These are phyloP conservation scores for Lyophyllum shimeji DNA, from an alignment of 768 basidiomycete species.

Conservation along the genomic window DNA sequence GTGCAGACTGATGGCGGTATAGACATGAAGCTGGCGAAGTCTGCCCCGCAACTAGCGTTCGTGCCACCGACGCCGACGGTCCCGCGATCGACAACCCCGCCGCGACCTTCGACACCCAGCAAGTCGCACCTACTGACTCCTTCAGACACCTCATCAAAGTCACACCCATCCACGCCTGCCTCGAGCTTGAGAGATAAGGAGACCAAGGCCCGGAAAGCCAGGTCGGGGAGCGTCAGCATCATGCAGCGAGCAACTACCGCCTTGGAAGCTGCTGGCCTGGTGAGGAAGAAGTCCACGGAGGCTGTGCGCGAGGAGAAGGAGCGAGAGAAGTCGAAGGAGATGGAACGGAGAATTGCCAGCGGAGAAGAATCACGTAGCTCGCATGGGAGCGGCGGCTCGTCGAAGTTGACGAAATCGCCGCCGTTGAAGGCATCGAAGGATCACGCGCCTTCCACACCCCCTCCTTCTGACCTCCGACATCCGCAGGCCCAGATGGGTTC, in stretches of 20 bases:
- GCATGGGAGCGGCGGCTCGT: slow-evolving; percentile 57
- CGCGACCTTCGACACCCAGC: slow-evolving; percentile 44
- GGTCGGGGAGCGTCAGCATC: slow-evolving; percentile 92
- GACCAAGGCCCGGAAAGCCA: slow-evolving; percentile 62
- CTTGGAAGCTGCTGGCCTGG: slow-evolving; percentile 80
- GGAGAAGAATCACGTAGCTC: slow-evolving; percentile 63
- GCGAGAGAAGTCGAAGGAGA: slow-evolving; percentile 42
- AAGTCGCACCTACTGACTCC: slow-evolving; percentile 59
- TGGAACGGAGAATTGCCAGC: slow-evolving; percentile 40
- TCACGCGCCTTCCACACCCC: slow-evolving; percentile 50
- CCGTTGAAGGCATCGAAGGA: slow-evolving; percentile 54
- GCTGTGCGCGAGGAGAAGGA: slow-evolving; percentile 61
- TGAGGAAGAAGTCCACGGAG: slow-evolving; percentile 80
- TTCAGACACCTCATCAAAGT: slow-evolving; percentile 55
- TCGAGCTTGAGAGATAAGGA: slow-evolving; percentile 61
- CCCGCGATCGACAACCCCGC: slow-evolving; percentile 51
- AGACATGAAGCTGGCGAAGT: slow-evolving; percentile 29
- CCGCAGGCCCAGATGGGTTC: slow-evolving; percentile 50
- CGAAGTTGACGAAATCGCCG: slow-evolving; percentile 71
- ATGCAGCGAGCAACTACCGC: slow-evolving; percentile 95
- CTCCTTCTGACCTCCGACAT: slow-evolving; percentile 41
- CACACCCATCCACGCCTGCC: slow-evolving; percentile 70
- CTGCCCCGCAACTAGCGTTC: slow-evolving; percentile 65
- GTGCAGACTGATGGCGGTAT: slow-evolving; percentile 46
- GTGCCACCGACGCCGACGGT: slow-evolving; percentile 78